A percentile compares a stretch with the other conserved stretches of the same genome.
Evolutionary conservation across 345 rosid genomes (phyloP).

Genomic region (Camelina neglecta): DNA sequence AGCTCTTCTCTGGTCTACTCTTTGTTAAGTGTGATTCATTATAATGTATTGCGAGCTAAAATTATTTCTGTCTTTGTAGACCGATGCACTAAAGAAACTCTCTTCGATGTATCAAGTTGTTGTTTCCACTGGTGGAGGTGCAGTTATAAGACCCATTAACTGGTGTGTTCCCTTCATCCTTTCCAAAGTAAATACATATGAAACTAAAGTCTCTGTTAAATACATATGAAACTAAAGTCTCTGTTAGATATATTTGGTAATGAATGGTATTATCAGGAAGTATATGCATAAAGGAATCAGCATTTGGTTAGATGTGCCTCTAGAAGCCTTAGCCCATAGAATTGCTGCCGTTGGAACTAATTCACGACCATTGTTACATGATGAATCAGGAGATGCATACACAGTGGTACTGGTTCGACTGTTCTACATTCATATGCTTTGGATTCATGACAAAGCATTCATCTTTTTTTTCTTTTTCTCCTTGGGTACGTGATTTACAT

Average conservation of each 20-base stretch:
- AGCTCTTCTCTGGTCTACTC: neutral
- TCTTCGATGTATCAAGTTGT: conserved; percentile 67
- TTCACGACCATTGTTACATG: conserved; percentile 84
- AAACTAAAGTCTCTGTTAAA: neutral
- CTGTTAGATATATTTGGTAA: neutral
- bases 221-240: neutral
- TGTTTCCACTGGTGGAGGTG: conserved; percentile 99
- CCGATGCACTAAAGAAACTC: conserved; percentile 64
- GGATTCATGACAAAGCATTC: neutral
- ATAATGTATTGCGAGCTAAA: neutral
- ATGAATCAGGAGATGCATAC: conserved; percentile 82
- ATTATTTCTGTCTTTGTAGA: conserved; percentile 49
- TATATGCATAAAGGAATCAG: conserved; percentile 83
- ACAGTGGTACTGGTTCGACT: conserved; percentile 52
- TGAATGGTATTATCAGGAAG: conserved; percentile 48
- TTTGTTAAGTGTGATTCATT: neutral
- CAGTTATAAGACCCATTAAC: conserved; percentile 73
- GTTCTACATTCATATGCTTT: conserved; percentile 22
- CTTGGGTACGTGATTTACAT: neutral
- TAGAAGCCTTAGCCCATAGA: conserved; percentile 89
- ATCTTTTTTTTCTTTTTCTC: neutral
- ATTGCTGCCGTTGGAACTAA: conserved; percentile 91
- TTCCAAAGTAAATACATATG: neutral
- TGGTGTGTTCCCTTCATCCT: conserved; percentile 52
- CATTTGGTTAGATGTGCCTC: conserved; percentile 96